These are phyloP conservation scores for Hypoxylon sp. DNA, from an alignment of 2,329 filamentous ascomycete species.

Conservation along the genomic window DNA sequence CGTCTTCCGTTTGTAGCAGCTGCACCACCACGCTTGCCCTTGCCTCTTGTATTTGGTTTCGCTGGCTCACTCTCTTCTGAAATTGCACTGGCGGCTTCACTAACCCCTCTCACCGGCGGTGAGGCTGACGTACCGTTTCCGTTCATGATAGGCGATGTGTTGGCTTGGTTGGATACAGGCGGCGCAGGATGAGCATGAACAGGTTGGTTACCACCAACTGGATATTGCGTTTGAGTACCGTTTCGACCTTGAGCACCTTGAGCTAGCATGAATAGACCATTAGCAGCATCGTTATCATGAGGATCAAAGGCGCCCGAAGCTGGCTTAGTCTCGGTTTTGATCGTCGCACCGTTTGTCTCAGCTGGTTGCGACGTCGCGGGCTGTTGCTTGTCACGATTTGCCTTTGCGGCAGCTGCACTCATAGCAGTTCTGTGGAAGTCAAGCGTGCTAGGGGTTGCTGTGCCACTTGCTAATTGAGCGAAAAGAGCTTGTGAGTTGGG, in stretches of 20 bases:
- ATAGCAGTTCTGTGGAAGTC: conserved; percentile 96
- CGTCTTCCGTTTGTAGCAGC: conserved; percentile 76
- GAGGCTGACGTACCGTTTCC: conserved; percentile 64
- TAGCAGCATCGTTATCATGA: conserved; percentile 95
- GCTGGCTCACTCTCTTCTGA: conserved; percentile 81
- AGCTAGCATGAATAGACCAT: conserved; percentile 92
- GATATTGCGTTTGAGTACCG: conserved; percentile 68
- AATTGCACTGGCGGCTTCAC: conserved; percentile 77
- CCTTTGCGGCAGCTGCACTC: conserved; percentile 79
- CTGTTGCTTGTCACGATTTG: conserved; percentile 61
- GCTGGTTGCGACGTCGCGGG: conserved; percentile 69
- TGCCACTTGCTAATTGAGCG: conserved; percentile 82
- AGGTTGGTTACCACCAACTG: conserved; percentile 62
- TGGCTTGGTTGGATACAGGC: conserved; percentile 56
- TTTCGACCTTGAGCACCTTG: conserved; percentile 72
- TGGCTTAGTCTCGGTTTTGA: conserved; percentile 67
- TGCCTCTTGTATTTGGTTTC: conserved; percentile 76
- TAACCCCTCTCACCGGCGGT: conserved; percentile 69
- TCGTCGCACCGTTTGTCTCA: conserved; percentile 62
- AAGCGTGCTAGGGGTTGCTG: conserved; percentile 88
- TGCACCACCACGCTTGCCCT: conserved; percentile 75
- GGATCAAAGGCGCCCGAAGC: conserved; percentile 81
- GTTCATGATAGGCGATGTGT: conserved; percentile 67
- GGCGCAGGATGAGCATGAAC: conserved; percentile 66
- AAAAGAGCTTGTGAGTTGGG: conserved; percentile 89